These are phyloP conservation scores for Pseudocohnilembus persalinus DNA, from an alignment of 169 alveolate genomes.

Conservation along the genomic window DNA sequence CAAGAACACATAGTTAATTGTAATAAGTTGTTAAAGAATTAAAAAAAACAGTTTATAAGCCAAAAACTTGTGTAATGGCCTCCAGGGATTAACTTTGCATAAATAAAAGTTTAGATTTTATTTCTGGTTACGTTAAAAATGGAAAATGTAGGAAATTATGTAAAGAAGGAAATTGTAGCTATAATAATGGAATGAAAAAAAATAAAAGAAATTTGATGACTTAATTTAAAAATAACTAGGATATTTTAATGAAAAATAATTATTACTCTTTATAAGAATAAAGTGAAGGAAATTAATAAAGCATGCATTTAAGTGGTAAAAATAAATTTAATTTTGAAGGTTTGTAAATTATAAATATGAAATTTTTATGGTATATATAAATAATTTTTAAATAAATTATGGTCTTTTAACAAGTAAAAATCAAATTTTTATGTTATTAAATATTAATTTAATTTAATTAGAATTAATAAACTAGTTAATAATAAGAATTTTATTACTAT, in stretches of 20 bases:
- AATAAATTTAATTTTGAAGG: constrained; percentile 17
- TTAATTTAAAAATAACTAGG: background rate
- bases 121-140: constrained; percentile 76
- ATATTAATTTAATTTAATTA: too few relatives aligned
- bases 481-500: too few relatives aligned
- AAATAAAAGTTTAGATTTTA: constrained; percentile 71
- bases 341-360: too few relatives aligned
- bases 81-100: constrained; percentile 91
- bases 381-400: too few relatives aligned
- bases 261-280: too few relatives aligned
- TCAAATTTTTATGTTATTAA: too few relatives aligned
- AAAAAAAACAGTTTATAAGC: constrained; percentile 78
- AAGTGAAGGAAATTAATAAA: constrained; percentile 64
- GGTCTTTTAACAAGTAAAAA: too few relatives aligned
- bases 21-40: constrained; percentile 90
- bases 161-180: constrained; percentile 71
- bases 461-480: too few relatives aligned
- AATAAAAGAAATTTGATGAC: background rate
- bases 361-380: too few relatives aligned
- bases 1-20: constrained; percentile 94
- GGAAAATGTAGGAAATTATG: constrained; percentile 73
- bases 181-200: background rate
- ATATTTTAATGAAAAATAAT: background rate
- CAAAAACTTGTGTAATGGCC: constrained; percentile 84
- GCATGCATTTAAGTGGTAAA: constrained; percentile 53